phyloP scores from a whole-genome alignment of 2,329 filamentous ascomycete genomes.

The Akanthomyces lecanii region DNA sequence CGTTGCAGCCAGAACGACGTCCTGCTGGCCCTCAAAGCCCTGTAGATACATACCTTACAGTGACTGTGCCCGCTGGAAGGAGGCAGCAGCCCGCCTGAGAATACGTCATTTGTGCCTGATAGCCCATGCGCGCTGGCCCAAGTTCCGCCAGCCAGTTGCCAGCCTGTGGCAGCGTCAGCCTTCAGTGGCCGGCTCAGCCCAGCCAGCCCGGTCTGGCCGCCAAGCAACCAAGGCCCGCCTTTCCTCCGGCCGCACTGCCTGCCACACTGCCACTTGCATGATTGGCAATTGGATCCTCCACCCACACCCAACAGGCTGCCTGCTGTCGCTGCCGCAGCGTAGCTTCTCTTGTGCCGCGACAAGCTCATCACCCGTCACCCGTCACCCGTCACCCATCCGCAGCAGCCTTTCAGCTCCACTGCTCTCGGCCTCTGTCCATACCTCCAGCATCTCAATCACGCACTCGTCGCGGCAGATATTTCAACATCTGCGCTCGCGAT shows the following conservation, averaged over 20 bases:
- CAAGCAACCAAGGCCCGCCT: neutral
- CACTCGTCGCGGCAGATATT: neutral
- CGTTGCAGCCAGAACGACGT: too few relatives aligned
- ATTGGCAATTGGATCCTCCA: neutral
- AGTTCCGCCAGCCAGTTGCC: neutral
- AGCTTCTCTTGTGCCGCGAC: neutral
- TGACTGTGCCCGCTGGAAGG: too few relatives aligned
- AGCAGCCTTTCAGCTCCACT: conserved; percentile 3
- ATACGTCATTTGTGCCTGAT: conserved; percentile 16
- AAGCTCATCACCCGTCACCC: neutral
- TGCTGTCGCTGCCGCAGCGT: neutral
- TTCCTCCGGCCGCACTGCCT: neutral
- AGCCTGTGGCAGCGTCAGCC: neutral
- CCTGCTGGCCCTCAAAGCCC: too few relatives aligned
- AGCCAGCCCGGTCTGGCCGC: neutral
- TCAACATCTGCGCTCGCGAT: neutral
- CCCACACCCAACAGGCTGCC: neutral
- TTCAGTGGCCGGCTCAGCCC: neutral
- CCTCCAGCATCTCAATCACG: conserved; percentile 1
- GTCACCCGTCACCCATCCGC: neutral
- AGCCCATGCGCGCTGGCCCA: conserved; percentile 1
- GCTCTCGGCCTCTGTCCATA: neutral
- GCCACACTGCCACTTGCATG: neutral
- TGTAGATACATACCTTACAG: too few relatives aligned
- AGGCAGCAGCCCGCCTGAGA: neutral